These are phyloP conservation scores for Starmerella apis DNA, from an alignment of 805 yeast genomes.

Conservation along the genomic window DNA sequence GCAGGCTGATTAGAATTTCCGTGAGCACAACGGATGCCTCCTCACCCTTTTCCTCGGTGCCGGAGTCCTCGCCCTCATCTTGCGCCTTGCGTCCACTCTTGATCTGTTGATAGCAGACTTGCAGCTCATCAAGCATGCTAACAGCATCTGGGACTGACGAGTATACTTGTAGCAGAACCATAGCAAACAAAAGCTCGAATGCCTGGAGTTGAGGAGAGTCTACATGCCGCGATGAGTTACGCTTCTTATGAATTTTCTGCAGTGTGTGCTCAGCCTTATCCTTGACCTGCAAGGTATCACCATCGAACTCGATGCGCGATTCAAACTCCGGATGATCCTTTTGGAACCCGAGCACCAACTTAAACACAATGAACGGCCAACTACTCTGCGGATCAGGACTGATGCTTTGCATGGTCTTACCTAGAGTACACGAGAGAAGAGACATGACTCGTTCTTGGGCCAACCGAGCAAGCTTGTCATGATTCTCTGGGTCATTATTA, in stretches of 20 bases:
- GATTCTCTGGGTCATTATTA: not conserved
- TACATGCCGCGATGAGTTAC: conserved; percentile 32
- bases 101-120: conserved; percentile 44
- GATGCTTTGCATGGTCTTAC: conserved; percentile 15
- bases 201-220: conserved; percentile 42
- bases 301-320: conserved; percentile 44
- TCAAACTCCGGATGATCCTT: conserved; percentile 16
- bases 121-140: conserved; percentile 61
- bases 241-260: conserved; percentile 35
- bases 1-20: conserved; percentile 48
- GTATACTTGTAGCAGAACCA: conserved; percentile 66
- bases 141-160: conserved; percentile 65
- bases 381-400: conserved; percentile 34
- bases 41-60: conserved; percentile 32
- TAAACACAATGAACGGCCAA: conserved; percentile 44
- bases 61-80: conserved; percentile 30
- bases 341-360: conserved; percentile 21
- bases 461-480: conserved; percentile 22
- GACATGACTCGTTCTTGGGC: conserved; percentile 48
- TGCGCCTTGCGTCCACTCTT: conserved; percentile 32
- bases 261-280: conserved; percentile 43
- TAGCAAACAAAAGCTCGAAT: conserved; percentile 66
- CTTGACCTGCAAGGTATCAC: conserved; percentile 42
- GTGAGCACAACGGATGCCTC: conserved; percentile 43
- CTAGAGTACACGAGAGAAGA: conserved; percentile 48